Percentiles rank a stretch among this genome's conserved stretches.
These are phyloP conservation scores for Taxillus chinensis DNA, from an alignment of 164 flowering plant genomes.

Conservation along the genomic window DNA sequence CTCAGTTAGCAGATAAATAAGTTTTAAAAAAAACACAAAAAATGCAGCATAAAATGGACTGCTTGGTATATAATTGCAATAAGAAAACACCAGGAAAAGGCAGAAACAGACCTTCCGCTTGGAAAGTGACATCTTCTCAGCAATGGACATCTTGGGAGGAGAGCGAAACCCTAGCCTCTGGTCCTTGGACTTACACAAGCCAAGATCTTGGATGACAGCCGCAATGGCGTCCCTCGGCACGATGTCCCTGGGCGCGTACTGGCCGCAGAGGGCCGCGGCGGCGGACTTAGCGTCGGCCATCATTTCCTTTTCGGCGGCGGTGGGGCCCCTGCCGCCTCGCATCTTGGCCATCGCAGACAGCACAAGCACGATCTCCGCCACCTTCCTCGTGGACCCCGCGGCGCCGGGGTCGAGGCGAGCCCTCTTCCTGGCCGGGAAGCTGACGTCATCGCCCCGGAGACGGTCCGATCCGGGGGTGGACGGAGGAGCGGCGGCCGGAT, in stretches of 20 bases:
- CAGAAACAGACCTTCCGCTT: slow-evolving; percentile 48
- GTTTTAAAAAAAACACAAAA: no score
- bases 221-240: slow-evolving; percentile 44
- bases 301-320: slow-evolving; percentile 38
- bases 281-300: slow-evolving; percentile 70
- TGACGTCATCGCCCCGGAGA: slow-evolving; percentile 9
- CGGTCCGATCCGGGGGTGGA: slow-evolving; percentile 7
- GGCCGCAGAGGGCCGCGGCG: slow-evolving; percentile 45
- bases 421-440: slow-evolving; percentile 20
- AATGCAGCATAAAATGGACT: no score
- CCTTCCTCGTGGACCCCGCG: slow-evolving; percentile 31
- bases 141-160: slow-evolving; percentile 49
- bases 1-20: no score
- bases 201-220: slow-evolving; percentile 71
- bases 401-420: slow-evolving; percentile 9
- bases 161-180: slow-evolving; percentile 49
- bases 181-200: slow-evolving; percentile 47
- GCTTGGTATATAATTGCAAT: no score
- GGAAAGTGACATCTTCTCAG: slow-evolving; percentile 44
- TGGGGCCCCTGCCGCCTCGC: slow-evolving; percentile 59
- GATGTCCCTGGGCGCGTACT: slow-evolving; percentile 59
- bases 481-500: slow-evolving; percentile 4
- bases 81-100: no score
- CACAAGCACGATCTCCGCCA: slow-evolving; percentile 73
- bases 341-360: slow-evolving; percentile 55